These are phyloP conservation scores for Strobilomyces dryophilus DNA, from an alignment of 768 basidiomycete species.

Conservation along the genomic window DNA sequence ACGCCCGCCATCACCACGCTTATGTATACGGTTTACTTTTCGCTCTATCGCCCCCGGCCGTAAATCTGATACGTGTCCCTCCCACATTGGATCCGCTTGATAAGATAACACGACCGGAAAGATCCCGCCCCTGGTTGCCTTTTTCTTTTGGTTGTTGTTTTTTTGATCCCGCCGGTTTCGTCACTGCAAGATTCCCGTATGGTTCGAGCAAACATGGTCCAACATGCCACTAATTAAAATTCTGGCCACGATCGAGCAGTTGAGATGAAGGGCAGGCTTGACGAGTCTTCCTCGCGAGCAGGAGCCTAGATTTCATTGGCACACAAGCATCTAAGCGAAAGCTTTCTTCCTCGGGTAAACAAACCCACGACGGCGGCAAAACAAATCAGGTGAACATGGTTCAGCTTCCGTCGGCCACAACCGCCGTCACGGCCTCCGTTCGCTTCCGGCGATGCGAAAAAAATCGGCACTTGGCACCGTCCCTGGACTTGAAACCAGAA, in stretches of 20 bases:
- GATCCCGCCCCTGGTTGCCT: constrained; percentile 8
- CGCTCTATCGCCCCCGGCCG: constrained; percentile 17
- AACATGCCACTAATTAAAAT: constrained; percentile 2
- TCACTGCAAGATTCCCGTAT: constrained; percentile 8
- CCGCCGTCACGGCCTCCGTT: constrained; percentile 6
- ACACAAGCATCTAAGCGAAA: background rate
- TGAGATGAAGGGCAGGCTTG: constrained; percentile 1
- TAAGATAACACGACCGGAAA: constrained; percentile 29
- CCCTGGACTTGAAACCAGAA: constrained; percentile 18
- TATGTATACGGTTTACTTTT: background rate
- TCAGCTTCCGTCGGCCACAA: background rate
- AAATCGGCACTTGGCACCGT: background rate
- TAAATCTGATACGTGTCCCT: constrained; percentile 21
- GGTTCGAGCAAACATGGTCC: background rate
- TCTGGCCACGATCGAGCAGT: background rate
- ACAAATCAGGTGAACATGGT: background rate
- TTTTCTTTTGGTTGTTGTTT: constrained; percentile 11
- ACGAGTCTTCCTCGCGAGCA: background rate
- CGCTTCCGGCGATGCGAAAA: constrained; percentile 21
- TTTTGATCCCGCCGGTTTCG: constrained; percentile 13
- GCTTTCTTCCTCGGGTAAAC: background rate
- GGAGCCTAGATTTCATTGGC: background rate
- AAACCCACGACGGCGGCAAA: background rate
- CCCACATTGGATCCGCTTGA: constrained; percentile 17
- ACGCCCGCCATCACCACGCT: constrained; percentile 2